phyloP scores from a whole-genome alignment of 805 yeast species.

The Yamadazyma philogaea region DNA sequence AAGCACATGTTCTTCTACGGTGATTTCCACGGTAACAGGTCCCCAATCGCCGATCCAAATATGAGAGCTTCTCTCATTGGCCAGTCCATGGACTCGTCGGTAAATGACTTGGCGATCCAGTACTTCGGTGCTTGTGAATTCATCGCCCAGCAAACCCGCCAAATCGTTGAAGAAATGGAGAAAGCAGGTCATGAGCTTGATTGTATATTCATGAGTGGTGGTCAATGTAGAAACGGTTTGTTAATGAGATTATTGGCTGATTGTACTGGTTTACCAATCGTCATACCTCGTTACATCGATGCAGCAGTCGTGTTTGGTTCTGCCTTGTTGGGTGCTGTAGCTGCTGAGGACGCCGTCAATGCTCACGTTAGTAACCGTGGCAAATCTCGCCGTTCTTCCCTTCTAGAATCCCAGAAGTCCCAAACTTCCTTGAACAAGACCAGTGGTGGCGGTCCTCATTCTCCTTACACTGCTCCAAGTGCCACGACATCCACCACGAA shows the following conservation, averaged over 20 bases:
- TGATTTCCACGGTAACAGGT: conserved; percentile 93
- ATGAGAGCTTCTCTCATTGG: conserved; percentile 95
- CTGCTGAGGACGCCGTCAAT: conserved; percentile 62
- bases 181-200: conserved; percentile 72
- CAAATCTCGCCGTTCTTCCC: conserved; percentile 34
- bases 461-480: conserved; percentile 77
- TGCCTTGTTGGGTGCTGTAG: conserved; percentile 92
- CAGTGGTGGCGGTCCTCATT: conserved; percentile 35
- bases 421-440: conserved; percentile 26
- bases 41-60: conserved; percentile 93
- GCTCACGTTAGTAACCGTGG: conserved; percentile 33
- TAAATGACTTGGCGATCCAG: conserved; percentile 79
- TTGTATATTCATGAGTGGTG: conserved; percentile 88
- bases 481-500: conserved; percentile 71
- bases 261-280: conserved; percentile 86
- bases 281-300: conserved; percentile 92
- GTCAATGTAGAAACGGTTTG: conserved; percentile 91
- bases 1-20: conserved; percentile 90
- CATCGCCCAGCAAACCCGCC: conserved; percentile 96
- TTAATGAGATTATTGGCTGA: conserved; percentile 89
- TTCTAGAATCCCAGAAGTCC: conserved; percentile 28
- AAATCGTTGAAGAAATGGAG: conserved; percentile 84
- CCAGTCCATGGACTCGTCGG: conserved; percentile 82
- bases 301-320: conserved; percentile 97
- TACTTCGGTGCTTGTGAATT: conserved; percentile 96